Percentiles rank a stretch among this genome's conserved stretches.
Evolutionary conservation across 768 basidiomycete species (phyloP).

Genomic region (Amanita phalloides): DNA sequence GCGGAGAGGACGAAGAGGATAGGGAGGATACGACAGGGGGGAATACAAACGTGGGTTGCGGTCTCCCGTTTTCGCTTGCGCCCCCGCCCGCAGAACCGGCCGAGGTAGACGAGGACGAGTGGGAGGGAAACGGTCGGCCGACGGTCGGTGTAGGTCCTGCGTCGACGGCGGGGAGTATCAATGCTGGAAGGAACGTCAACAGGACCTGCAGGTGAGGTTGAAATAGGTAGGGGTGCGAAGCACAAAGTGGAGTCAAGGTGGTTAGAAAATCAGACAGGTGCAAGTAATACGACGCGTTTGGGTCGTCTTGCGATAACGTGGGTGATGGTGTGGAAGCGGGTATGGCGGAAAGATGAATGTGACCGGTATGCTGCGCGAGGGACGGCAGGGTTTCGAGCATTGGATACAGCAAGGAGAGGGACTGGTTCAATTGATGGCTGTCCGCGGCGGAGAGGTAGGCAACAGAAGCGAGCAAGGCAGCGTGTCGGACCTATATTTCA

Average conservation of each 20-base stretch:
- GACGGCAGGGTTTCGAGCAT: slow-evolving; percentile 68
- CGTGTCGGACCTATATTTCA: slow-evolving; percentile 50
- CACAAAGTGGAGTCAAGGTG: slow-evolving; percentile 60
- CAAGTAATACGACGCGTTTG: slow-evolving; percentile 22
- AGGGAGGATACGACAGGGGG: slow-evolving; percentile 15
- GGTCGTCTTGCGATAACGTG: slow-evolving; percentile 7
- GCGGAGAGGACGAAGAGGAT: slow-evolving; percentile 14
- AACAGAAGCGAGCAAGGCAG: slow-evolving; percentile 60
- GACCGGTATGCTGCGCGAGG: slow-evolving; percentile 23
- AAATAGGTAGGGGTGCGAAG: slow-evolving; percentile 62
- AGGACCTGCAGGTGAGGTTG: slow-evolving; percentile 58
- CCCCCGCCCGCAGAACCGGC: background rate
- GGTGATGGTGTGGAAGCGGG: slow-evolving; percentile 17
- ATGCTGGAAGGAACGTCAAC: slow-evolving; percentile 56
- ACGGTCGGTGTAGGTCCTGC: slow-evolving; percentile 41
- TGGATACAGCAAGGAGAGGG: slow-evolving; percentile 37
- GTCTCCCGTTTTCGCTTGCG: slow-evolving; percentile 8
- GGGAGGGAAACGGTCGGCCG: slow-evolving; percentile 29
- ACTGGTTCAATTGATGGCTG: slow-evolving; percentile 44
- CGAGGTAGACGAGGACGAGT: background rate
- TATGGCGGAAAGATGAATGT: slow-evolving; percentile 9
- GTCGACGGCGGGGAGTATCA: slow-evolving; percentile 53
- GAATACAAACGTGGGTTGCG: slow-evolving; percentile 27
- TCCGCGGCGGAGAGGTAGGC: slow-evolving; percentile 61
- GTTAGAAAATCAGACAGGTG: slow-evolving; percentile 57